Evolutionary conservation across 257 asterid species (phyloP).

Genomic region (Penstemon eatonii): DNA sequence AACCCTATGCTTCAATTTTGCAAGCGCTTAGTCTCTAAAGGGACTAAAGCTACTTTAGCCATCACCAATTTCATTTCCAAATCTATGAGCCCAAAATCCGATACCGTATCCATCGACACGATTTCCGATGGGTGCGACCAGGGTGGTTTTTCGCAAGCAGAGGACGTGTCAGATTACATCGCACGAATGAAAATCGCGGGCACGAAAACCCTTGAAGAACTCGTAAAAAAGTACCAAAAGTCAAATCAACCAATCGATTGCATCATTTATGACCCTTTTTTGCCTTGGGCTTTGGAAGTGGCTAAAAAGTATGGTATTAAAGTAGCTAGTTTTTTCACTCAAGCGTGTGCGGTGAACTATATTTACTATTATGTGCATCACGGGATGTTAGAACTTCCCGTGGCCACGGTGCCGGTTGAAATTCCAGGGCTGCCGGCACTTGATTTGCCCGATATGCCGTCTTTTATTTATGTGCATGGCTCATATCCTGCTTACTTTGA

Average conservation of each 20-base stretch:
- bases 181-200: constrained; percentile 41
- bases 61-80: constrained; percentile 61
- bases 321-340: constrained; percentile 66
- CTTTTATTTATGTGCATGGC: constrained; percentile 56
- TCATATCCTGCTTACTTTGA: constrained; percentile 70
- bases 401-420: constrained; percentile 42
- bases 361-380: constrained; percentile 52
- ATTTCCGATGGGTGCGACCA: constrained; percentile 78
- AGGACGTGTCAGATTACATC: constrained; percentile 39
- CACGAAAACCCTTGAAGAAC: constrained; percentile 40
- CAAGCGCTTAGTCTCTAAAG: constrained; percentile 64
- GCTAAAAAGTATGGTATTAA: constrained; percentile 39
- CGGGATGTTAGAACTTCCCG: constrained; percentile 51
- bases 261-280: constrained; percentile 62
- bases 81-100: constrained; percentile 38
- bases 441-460: constrained; percentile 57
- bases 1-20: constrained; percentile 73
- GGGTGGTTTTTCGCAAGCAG: constrained; percentile 52
- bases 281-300: constrained; percentile 77
- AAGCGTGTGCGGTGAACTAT: constrained; percentile 69
- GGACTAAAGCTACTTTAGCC: constrained; percentile 50
- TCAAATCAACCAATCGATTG: constrained; percentile 44
- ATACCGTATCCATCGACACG: constrained; percentile 40
- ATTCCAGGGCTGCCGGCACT: constrained; percentile 72
- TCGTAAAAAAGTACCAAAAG: constrained; percentile 34